Evolutionary conservation across 306 rosid species (phyloP).

Genomic region (Acacia confusa): DNA sequence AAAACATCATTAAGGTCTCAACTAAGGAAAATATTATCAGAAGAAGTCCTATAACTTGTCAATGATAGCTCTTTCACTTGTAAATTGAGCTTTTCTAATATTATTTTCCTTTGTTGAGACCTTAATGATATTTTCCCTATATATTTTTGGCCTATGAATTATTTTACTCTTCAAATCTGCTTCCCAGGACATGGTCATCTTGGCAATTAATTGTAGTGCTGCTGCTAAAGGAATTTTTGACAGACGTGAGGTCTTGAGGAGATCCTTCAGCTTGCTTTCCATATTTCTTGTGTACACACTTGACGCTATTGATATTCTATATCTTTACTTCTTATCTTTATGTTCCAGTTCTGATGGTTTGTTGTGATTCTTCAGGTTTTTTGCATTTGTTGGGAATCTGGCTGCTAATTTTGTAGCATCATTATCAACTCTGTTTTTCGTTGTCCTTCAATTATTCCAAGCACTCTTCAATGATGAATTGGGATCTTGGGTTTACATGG

Average conservation of each 20-base stretch:
- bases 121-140: no score
- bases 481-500: slow-evolving; percentile 57
- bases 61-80: no score
- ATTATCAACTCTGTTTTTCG: slow-evolving; percentile 59
- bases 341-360: slow-evolving; percentile 35
- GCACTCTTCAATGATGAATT: slow-evolving; percentile 44
- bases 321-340: background rate
- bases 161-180: slow-evolving; percentile 27
- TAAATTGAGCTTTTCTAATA: no score
- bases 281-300: slow-evolving; percentile 42
- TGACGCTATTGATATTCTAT: slow-evolving; percentile 13
- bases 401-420: slow-evolving; percentile 66
- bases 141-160: slow-evolving; percentile 25
- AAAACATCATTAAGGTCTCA: no score
- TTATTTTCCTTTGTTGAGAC: no score
- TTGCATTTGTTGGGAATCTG: slow-evolving; percentile 53
- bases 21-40: no score
- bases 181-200: slow-evolving; percentile 68
- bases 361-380: slow-evolving; percentile 63
- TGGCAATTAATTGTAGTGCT: slow-evolving; percentile 73
- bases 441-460: slow-evolving; percentile 61
- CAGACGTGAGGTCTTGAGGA: slow-evolving; percentile 44
- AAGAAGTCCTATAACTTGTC: no score
- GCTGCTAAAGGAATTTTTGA: slow-evolving; percentile 57
- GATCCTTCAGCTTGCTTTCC: slow-evolving; percentile 45